Percentiles rank a stretch among this genome's conserved stretches.
Evolutionary conservation across 768 basidiomycete species (phyloP).

Genomic region (Trametopsis cervina): DNA sequence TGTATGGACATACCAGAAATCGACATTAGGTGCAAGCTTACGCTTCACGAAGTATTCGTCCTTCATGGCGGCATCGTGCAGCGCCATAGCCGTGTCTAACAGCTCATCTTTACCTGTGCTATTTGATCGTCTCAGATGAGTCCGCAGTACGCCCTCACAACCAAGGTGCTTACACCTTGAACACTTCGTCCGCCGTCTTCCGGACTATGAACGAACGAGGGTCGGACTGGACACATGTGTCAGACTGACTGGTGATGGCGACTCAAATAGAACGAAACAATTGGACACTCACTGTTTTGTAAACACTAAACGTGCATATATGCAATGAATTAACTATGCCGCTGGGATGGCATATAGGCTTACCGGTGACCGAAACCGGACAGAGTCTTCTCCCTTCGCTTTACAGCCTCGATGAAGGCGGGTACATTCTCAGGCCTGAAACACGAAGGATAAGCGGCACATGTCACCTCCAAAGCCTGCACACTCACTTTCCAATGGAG

Average conservation of each 20-base stretch:
- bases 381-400: conserved; percentile 80
- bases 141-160: background rate
- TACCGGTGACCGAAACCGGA: conserved; percentile 88
- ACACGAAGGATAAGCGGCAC: no score
- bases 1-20: conserved; percentile 75
- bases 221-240: conserved; percentile 52
- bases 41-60: conserved; percentile 86
- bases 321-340: no score
- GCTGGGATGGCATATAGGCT: no score
- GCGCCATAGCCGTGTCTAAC: conserved; percentile 71
- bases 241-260: conserved; percentile 1
- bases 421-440: conserved; percentile 76
- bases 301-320: no score
- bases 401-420: conserved; percentile 79
- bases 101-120: conserved; percentile 84
- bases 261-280: background rate
- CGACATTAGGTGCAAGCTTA: conserved; percentile 83
- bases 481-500: conserved; percentile 69
- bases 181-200: conserved; percentile 88
- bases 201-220: conserved; percentile 88
- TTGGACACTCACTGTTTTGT: conserved; percentile 52
- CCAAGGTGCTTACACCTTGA: conserved; percentile 65
- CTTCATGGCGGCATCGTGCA: conserved; percentile 60
- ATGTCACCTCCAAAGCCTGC: no score
- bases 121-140: no score